A percentile compares a stretch with the other conserved stretches of the same genome.
Conservation (phyloP, 805 yeast genomes). For the Saturnispora galanensis region DNA sequence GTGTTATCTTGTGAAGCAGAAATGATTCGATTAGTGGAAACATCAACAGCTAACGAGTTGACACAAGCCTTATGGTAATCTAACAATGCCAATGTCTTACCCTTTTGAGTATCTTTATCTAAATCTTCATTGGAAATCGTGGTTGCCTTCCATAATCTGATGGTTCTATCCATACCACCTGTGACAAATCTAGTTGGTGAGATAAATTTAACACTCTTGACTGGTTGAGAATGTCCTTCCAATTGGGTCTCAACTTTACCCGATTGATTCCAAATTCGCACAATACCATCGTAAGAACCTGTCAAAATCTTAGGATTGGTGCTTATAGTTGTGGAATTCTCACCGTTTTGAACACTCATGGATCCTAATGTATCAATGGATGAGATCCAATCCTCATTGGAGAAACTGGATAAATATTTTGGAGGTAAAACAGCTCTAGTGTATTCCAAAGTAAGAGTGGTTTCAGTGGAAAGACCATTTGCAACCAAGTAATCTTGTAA, state of each 20-base stretch:
- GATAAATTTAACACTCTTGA: slow-evolving; percentile 74
- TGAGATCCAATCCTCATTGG: slow-evolving; percentile 94
- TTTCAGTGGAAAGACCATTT: slow-evolving; percentile 76
- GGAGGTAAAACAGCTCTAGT: slow-evolving; percentile 92
- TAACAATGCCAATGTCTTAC: slow-evolving; percentile 72
- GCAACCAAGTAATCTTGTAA: slow-evolving; percentile 67
- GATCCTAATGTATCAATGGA: slow-evolving; percentile 44
- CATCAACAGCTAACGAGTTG: slow-evolving; percentile 58
- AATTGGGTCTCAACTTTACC: slow-evolving; percentile 76
- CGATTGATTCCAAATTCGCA: slow-evolving; percentile 74
- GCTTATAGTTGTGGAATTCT: slow-evolving; percentile 15
- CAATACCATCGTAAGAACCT: slow-evolving; percentile 88
- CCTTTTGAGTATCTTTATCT: slow-evolving; percentile 37
- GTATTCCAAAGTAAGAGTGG: slow-evolving; percentile 72
- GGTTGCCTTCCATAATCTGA: slow-evolving; percentile 78
- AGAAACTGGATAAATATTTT: slow-evolving; percentile 76
- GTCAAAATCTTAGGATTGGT: slow-evolving; percentile 57
- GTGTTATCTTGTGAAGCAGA: slow-evolving; percentile 79
- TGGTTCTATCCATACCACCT: slow-evolving; percentile 81
- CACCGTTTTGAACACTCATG: slow-evolving; percentile 11
- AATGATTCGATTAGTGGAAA: slow-evolving; percentile 48
- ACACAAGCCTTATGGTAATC: slow-evolving; percentile 89
- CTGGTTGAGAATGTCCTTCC: slow-evolving; percentile 82
- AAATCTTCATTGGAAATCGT: slow-evolving; percentile 33
- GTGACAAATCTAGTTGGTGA: slow-evolving; percentile 67